A percentile compares a stretch with the other conserved stretches of the same genome.
Conservation (phyloP, 495 filamentous ascomycete genomes). For the Chaetomium fimeti region DNA sequence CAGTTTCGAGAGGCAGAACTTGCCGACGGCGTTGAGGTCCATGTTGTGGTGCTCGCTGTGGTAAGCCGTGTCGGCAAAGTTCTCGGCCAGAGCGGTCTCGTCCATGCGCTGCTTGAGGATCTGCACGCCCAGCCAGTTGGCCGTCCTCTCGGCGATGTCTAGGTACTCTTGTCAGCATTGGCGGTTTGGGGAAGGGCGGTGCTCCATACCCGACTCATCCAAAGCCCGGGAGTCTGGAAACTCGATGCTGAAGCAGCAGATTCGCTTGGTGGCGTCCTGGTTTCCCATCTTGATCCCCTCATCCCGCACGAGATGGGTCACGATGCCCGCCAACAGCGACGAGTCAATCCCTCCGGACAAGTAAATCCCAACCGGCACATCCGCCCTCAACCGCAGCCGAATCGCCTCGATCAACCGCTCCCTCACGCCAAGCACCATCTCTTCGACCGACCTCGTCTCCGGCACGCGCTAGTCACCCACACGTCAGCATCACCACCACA, state of each 20-base stretch:
- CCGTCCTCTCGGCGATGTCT: constrained; percentile 53
- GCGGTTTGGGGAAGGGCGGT: neutral
- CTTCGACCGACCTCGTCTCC: constrained; percentile 42
- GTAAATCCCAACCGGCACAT: constrained; percentile 54
- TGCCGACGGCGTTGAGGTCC: constrained; percentile 51
- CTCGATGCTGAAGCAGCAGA: constrained; percentile 49
- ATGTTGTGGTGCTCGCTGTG: constrained; percentile 47
- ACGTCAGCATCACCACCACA: neutral
- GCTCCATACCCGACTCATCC: constrained; percentile 47
- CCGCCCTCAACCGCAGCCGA: constrained; percentile 49
- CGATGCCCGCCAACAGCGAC: constrained; percentile 53
- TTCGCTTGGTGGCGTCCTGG: constrained; percentile 29
- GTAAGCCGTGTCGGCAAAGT: constrained; percentile 52
- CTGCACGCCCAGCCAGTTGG: constrained; percentile 50
- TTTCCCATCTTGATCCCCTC: constrained; percentile 42
- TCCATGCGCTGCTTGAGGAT: constrained; percentile 45
- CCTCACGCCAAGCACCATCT: constrained; percentile 49
- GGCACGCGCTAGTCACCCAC: constrained; percentile 18
- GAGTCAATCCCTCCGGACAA: constrained; percentile 56
- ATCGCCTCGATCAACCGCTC: constrained; percentile 47
- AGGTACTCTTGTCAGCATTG: neutral
- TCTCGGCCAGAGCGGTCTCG: constrained; percentile 45
- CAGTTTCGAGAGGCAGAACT: constrained; percentile 45
- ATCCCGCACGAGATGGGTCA: constrained; percentile 44
- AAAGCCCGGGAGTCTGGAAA: constrained; percentile 47